Evolutionary conservation across 1,139 yeast species (phyloP).

Genomic region (Nakaseomyces uthaithaninus): DNA sequence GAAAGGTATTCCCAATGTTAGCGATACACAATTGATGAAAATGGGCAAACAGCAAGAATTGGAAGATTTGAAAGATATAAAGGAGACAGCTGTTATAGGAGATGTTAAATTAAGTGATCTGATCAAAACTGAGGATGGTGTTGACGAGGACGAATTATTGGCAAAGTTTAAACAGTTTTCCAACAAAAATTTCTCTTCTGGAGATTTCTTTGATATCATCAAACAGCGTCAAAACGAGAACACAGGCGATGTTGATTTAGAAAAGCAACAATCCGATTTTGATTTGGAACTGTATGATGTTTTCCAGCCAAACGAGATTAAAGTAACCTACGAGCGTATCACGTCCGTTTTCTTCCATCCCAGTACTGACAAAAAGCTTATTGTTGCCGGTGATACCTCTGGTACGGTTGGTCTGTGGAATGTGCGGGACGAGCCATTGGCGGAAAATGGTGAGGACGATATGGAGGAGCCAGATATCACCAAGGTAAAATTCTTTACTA

Average conservation of each 20-base stretch:
- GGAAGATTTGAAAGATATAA: slow-evolving; percentile 42
- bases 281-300: slow-evolving; percentile 43
- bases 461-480: slow-evolving; percentile 49
- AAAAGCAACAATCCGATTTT: slow-evolving; percentile 45
- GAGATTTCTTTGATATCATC: slow-evolving; percentile 60
- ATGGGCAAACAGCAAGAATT: slow-evolving; percentile 16
- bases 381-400: slow-evolving; percentile 78
- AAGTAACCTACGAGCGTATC: slow-evolving; percentile 64
- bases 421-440: slow-evolving; percentile 37
- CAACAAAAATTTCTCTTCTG: slow-evolving; percentile 54
- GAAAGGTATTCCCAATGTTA: slow-evolving; percentile 26
- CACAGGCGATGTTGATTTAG: slow-evolving; percentile 34
- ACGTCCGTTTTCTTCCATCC: slow-evolving; percentile 75
- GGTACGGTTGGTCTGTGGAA: slow-evolving; percentile 92
- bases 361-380: slow-evolving; percentile 47
- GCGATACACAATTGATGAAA: slow-evolving; percentile 28
- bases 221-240: slow-evolving; percentile 31
- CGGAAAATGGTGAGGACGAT: slow-evolving; percentile 34
- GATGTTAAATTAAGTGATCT: slow-evolving; percentile 55
- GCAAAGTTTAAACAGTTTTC: slow-evolving; percentile 35
- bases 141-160: slow-evolving; percentile 33
- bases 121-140: slow-evolving; percentile 30
- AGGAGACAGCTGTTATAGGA: slow-evolving; percentile 51
- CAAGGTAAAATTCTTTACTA: slow-evolving; percentile 67
- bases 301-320: slow-evolving; percentile 63